These are phyloP conservation scores for Mortierella sp. DNA, from an alignment of 371 early-diverging fungal genomes.

Conservation along the genomic window DNA sequence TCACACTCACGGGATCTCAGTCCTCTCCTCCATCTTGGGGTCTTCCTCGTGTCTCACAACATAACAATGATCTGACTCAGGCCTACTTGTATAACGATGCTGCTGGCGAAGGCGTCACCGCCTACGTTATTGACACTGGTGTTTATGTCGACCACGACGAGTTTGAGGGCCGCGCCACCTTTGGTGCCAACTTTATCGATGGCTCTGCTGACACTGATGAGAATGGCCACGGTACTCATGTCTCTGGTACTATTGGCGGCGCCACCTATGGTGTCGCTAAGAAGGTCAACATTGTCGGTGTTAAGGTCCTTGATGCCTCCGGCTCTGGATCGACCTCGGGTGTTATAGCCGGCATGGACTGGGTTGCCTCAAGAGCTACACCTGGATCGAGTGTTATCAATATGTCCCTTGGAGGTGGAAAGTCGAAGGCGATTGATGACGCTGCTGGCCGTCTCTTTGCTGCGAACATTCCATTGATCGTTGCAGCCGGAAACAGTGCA, in stretches of 20 bases:
- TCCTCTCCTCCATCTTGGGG: conserved; percentile 67
- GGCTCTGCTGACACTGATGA: conserved; percentile 61
- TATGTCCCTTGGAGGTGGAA: conserved; percentile 85
- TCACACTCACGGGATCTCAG: conserved; percentile 49
- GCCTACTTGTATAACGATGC: conserved; percentile 40
- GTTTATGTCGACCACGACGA: conserved; percentile 72
- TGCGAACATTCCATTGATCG: conserved; percentile 60
- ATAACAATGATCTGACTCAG: conserved; percentile 13
- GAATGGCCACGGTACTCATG: no score
- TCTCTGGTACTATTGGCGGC: no score
- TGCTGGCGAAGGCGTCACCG: conserved; percentile 63
- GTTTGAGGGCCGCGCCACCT: conserved; percentile 55
- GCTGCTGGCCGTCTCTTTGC: conserved; percentile 71
- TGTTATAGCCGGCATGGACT: conserved; percentile 84
- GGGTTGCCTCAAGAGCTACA: conserved; percentile 62
- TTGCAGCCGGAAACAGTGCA: conserved; percentile 93
- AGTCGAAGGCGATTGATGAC: conserved; percentile 74
- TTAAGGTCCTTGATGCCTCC: conserved; percentile 82
- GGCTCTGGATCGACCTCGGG: conserved; percentile 77
- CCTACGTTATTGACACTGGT: conserved; percentile 75
- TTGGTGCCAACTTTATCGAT: conserved; percentile 62
- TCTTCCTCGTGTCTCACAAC: conserved; percentile 64
- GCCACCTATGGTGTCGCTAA: conserved; percentile 86
- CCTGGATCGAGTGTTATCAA: conserved; percentile 61
- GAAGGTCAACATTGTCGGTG: conserved; percentile 82